Base-by-base conservation (phyloP, 2,329 filamentous ascomycete genomes). In the Sporothrix pallida region DNA sequence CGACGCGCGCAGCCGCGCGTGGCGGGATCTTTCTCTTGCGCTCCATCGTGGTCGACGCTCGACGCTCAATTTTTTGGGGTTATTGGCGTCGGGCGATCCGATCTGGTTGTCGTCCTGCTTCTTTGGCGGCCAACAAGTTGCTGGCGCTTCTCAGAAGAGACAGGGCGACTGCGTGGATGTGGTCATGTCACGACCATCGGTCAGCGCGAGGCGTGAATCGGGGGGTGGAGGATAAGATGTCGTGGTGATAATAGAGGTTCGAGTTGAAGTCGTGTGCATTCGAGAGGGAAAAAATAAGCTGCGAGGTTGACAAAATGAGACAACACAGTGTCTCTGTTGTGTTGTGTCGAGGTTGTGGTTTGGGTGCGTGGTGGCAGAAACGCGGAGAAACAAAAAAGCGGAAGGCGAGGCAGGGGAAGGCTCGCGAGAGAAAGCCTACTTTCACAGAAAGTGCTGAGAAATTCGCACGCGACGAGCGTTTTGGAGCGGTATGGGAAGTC, bases 11-110 rank as follows among this genome's bases (percentile, higher is more conserved):
- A 62, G 88, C 87, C 72, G 88, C 87, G 79, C 90, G 86, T 58
- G 89, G 85, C 26, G 89, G 89, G 75, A 91, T 82, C 82, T 90
- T 91, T 79, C 89, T 86, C 83, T 91, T 91, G 80, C 84, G 87
- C 83, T 91, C 89, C 89, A 91, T 91, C 67, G 72, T 67, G 77
- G 75, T 15, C 4, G 52, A 13, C 5, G 9, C 23, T 75, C 74
- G 58, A 44, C 9, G 42, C 12, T 52, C 42, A 12, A 12, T n/a
- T 31, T 3, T 15, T 6, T n/a, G n/a, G n/a, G 23, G 2, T 31
- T 50, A 13, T 65, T 37, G 46, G 54, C 26, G 50, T 68, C 60
- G 46, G 44, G 50, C 23, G 37, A 37, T 54, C 17, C 23, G 15
- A 52, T 52, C 44, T 52, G 12, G 56, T 56, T n/a, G 48, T 62